Evolutionary conservation across 1,139 yeast genomes (phyloP).

Genomic region (Hyphopichia wangnamkhiaoensis): DNA sequence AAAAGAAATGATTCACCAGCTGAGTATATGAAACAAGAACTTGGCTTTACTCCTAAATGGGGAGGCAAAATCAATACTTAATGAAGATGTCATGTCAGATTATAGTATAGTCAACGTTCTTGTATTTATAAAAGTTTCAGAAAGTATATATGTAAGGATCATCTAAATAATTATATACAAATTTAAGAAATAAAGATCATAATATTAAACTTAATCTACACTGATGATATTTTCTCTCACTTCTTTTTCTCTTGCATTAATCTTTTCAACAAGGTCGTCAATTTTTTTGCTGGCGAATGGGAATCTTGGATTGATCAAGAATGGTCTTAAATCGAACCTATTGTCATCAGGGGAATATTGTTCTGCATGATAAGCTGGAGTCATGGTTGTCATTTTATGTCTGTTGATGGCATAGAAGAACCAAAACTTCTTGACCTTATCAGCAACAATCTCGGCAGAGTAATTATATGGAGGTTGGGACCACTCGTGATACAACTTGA

Average conservation of each 20-base stretch:
- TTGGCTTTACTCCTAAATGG: conserved; percentile 52
- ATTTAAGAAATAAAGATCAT: too few relatives aligned
- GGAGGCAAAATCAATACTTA: conserved; percentile 44
- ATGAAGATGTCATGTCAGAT: too few relatives aligned
- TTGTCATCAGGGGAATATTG: conserved; percentile 98
- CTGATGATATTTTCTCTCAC: conserved; percentile 23
- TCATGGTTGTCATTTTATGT: conserved; percentile 94
- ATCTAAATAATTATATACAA: background rate
- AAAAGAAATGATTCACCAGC: conserved; percentile 44
- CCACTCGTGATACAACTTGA: conserved; percentile 91
- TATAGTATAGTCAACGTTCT: too few relatives aligned
- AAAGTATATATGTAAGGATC: too few relatives aligned
- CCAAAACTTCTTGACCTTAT: conserved; percentile 88
- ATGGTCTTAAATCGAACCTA: conserved; percentile 92
- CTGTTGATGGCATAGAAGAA: conserved; percentile 93
- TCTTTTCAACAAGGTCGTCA: conserved; percentile 65
- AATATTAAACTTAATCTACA: conserved; percentile 25
- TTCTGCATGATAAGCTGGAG: conserved; percentile 97
- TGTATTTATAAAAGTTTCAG: too few relatives aligned
- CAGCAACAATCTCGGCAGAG: conserved; percentile 83
- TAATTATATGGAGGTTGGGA: conserved; percentile 64
- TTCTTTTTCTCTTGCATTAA: conserved; percentile 40
- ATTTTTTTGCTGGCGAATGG: conserved; percentile 89
- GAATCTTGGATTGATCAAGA: conserved; percentile 87
- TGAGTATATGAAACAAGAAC: conserved; percentile 37